Conservation (phyloP, 2,329 filamentous ascomycete species). For the Fusarium papillatum region DNA sequence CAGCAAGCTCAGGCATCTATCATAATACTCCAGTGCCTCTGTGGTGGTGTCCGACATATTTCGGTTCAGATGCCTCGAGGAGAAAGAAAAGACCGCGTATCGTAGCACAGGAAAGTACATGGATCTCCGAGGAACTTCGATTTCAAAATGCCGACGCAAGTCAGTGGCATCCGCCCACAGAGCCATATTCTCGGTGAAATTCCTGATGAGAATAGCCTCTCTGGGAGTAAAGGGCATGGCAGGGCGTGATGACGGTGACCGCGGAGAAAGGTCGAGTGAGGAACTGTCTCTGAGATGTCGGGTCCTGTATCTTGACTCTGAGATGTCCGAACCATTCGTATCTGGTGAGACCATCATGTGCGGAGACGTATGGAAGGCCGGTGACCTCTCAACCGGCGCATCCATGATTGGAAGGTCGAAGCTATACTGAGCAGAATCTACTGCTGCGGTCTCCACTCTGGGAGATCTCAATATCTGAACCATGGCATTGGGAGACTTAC, state of each 20-base stretch:
- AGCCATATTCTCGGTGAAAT: conserved; percentile 1
- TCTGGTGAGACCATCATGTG: not conserved
- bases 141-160: conserved; percentile 30
- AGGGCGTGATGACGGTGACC: not conserved
- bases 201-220: not conserved
- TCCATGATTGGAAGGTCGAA: not conserved
- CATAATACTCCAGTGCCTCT: not conserved
- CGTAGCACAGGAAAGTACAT: conserved; percentile 30
- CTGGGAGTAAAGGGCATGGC: not conserved
- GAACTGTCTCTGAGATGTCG: not conserved
- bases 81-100: conserved; percentile 32
- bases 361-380: not conserved
- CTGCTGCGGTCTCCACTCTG: not conserved
- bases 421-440: not conserved
- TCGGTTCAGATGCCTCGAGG: conserved; percentile 4
- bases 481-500: not conserved
- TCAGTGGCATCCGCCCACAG: conserved; percentile 25
- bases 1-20: not conserved
- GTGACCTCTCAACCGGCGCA: not conserved
- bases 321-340: not conserved
- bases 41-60: not conserved
- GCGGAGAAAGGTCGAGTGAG: not conserved
- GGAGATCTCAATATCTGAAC: not conserved
- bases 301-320: not conserved
- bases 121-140: conserved; percentile 28